Conservation (phyloP, 768 basidiomycete species). For the Mycena metata region DNA sequence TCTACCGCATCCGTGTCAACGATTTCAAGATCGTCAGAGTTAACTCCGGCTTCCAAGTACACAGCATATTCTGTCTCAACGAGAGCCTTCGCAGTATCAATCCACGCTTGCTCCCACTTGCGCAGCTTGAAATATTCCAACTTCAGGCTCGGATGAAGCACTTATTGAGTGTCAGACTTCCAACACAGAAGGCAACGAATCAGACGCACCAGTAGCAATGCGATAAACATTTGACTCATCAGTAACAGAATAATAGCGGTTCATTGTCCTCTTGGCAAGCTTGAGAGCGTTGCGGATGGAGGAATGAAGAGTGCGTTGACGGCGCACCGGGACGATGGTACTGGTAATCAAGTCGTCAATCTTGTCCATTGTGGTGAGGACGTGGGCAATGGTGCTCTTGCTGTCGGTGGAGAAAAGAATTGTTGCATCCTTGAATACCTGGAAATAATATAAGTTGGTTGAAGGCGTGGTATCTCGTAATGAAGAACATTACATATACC, state of each 20-base stretch:
- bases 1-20: constrained; percentile 1
- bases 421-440: constrained; percentile 47
- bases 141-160: constrained; percentile 29
- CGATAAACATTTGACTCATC: constrained; percentile 43
- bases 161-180: neutral
- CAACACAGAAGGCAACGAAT: neutral
- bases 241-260: constrained; percentile 43
- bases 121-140: constrained; percentile 4
- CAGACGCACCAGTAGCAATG: constrained; percentile 44
- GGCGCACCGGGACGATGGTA: neutral
- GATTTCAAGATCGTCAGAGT: neutral
- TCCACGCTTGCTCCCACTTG: constrained; percentile 10
- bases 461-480: too few species aligned
- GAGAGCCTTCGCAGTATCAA: neutral
- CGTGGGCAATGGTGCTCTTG: constrained; percentile 40
- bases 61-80: neutral
- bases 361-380: constrained; percentile 52
- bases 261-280: constrained; percentile 42
- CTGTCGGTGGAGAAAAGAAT: constrained; percentile 42
- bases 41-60: neutral
- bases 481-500: too few species aligned
- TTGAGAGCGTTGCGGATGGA: constrained; percentile 36
- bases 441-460: neutral
- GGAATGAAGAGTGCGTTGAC: constrained; percentile 6
- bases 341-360: constrained; percentile 43